phyloP scores from a whole-genome alignment of 2,329 filamentous ascomycete species.

The Alternaria postmessia region DNA sequence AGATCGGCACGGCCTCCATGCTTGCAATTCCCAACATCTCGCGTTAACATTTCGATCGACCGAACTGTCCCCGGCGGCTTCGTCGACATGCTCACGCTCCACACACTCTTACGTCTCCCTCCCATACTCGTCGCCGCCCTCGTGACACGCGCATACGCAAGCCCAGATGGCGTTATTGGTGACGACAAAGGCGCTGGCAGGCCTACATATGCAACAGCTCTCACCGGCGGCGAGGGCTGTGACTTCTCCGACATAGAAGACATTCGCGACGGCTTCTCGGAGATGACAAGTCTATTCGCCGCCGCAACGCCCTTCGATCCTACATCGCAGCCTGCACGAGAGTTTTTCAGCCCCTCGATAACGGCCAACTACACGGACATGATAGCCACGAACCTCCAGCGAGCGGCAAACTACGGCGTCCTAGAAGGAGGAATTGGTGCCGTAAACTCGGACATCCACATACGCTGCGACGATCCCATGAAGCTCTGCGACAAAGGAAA shows the following conservation, averaged over 20 bases:
- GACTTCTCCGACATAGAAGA: conserved; percentile 32
- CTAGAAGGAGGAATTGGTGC: conserved; percentile 30
- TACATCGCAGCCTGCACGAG: conserved; percentile 32
- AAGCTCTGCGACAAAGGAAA: conserved; percentile 36
- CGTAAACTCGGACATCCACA: conserved; percentile 42
- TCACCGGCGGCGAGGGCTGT: conserved; percentile 46
- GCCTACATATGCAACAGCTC: conserved; percentile 30
- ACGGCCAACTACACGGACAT: conserved; percentile 38
- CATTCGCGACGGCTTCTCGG: conserved; percentile 43
- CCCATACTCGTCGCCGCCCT: conserved; percentile 30
- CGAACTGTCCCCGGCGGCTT: conserved; percentile 5
- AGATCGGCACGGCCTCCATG: conserved; percentile 15
- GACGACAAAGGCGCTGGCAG: conserved; percentile 26
- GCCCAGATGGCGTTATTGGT: conserved; percentile 35
- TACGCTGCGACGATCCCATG: conserved; percentile 47
- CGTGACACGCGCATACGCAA: conserved; percentile 33
- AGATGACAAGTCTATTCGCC: conserved; percentile 44
- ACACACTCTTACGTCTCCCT: conserved; percentile 31
- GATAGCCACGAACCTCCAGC: conserved; percentile 38
- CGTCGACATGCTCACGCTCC: conserved; percentile 34
- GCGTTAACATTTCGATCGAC: conserved; percentile 10
- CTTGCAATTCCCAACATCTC: conserved; percentile 1
- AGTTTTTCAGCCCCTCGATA: conserved; percentile 41
- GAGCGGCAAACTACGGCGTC: conserved; percentile 41
- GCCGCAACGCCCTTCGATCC: conserved; percentile 35